Conservation (phyloP, 2,329 filamentous ascomycete genomes). For the Alternaria conjuncta region DNA sequence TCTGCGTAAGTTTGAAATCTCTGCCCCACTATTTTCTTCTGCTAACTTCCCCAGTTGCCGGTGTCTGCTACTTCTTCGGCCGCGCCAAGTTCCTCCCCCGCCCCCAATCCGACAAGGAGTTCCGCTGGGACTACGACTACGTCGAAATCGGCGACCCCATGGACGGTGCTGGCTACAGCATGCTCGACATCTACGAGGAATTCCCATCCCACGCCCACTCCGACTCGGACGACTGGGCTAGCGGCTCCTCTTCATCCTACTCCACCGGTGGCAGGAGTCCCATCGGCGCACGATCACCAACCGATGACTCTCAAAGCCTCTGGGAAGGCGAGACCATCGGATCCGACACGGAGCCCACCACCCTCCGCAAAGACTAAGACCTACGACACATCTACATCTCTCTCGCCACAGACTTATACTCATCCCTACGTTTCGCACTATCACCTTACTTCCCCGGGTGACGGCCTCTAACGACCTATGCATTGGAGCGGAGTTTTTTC, state of each 20-base stretch:
- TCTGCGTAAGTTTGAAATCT: slow-evolving; percentile 54
- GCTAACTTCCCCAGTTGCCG: slow-evolving; percentile 58
- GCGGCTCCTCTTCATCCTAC: slow-evolving; percentile 80
- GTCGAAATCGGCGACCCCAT: slow-evolving; percentile 78
- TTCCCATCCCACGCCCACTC: slow-evolving; percentile 59
- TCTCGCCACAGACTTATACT: slow-evolving; percentile 18
- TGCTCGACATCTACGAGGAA: slow-evolving; percentile 63
- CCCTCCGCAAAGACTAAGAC: slow-evolving; percentile 30
- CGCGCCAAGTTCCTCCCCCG: slow-evolving; percentile 82
- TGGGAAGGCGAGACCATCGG: slow-evolving; percentile 66
- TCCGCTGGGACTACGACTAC: slow-evolving; percentile 95
- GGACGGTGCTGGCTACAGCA: slow-evolving; percentile 57
- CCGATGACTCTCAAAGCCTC: slow-evolving; percentile 63
- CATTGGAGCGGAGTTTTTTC: slow-evolving; percentile 46
- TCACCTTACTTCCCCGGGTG: slow-evolving; percentile 24
- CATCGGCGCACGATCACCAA: slow-evolving; percentile 52
- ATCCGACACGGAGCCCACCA: slow-evolving; percentile 50
- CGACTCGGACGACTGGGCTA: slow-evolving; percentile 88
- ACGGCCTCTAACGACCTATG: slow-evolving; percentile 47
- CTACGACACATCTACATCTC: slow-evolving; percentile 9
- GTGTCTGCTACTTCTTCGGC: slow-evolving; percentile 80
- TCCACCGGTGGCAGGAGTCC: slow-evolving; percentile 69
- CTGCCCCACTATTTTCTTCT: too few relatives aligned
- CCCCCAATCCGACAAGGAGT: slow-evolving; percentile 81
- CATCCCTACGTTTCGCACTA: slow-evolving; percentile 33